Conservation (phyloP, 495 filamentous ascomycete species). For the Extremus antarcticus region DNA sequence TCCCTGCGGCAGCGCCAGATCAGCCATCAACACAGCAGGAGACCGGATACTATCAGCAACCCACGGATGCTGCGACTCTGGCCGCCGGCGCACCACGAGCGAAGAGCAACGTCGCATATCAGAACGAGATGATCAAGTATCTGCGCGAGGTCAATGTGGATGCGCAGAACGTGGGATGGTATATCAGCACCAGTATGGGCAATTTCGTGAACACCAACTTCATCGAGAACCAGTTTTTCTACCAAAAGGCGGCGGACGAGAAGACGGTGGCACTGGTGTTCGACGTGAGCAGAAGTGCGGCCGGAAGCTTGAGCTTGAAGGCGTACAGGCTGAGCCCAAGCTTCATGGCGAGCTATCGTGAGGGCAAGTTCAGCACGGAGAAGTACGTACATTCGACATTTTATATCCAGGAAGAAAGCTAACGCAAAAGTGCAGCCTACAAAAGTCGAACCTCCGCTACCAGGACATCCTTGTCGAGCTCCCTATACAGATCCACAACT, state of each 20-base stretch:
- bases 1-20: slow-evolving; percentile 51
- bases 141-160: slow-evolving; percentile 96
- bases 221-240: slow-evolving; percentile 96
- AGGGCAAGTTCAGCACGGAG: slow-evolving; percentile 92
- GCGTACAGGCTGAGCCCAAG: slow-evolving; percentile 79
- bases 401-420: not conserved
- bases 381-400: slow-evolving; percentile 44
- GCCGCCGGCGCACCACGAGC: slow-evolving; percentile 83
- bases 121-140: slow-evolving; percentile 94
- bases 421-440: slow-evolving; percentile 46
- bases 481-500: slow-evolving; percentile 89
- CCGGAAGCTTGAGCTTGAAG: slow-evolving; percentile 78
- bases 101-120: slow-evolving; percentile 79
- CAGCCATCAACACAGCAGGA: slow-evolving; percentile 57
- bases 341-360: slow-evolving; percentile 90
- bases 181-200: slow-evolving; percentile 96
- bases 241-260: slow-evolving; percentile 88
- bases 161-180: slow-evolving; percentile 97
- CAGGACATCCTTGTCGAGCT: slow-evolving; percentile 89
- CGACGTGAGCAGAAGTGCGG: slow-evolving; percentile 85
- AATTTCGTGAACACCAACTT: slow-evolving; percentile 93
- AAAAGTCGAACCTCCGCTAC: slow-evolving; percentile 86
- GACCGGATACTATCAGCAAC: slow-evolving; percentile 41
- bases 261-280: slow-evolving; percentile 88
- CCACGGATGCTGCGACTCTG: slow-evolving; percentile 49